Base-by-base conservation (phyloP, 2,329 filamentous ascomycete species). In the Lasiodiplodia gonubiensis region DNA sequence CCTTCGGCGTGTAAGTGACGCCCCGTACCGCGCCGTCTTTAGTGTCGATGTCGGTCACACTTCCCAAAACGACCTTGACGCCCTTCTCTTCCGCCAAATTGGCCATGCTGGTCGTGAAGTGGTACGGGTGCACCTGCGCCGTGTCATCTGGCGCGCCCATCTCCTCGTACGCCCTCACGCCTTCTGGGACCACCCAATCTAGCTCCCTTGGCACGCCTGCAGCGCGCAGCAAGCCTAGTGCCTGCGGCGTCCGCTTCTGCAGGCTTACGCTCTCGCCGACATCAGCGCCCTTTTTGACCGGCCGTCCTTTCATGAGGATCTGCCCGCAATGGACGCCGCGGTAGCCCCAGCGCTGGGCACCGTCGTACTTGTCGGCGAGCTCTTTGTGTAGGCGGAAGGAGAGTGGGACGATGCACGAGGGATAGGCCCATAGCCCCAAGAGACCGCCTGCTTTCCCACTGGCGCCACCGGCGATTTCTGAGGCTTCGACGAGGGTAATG, bases 381-480 rank as follows among this genome's bases (percentile, higher is more conserved):
- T 97, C 88, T 39, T 88, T 86, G 75, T 98, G 95, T 18, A 98
- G 84, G 57, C 85, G 86, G 79, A 93, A 98, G 68, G 92, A 96
- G 51, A 98, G 83, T 0, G 92, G 92, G 0, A 97, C 94, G 48
- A 98, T 88, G 73, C 87, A 90, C 67, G 83, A 84, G 0, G 95
- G 95, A 75, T 97, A 97, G 0, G 94, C 95, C 93, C 94, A 98
- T 18, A 94, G 83, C 0, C 90, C 95, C 25, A 99, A 85, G 4
- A 99, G 84, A 1, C 95, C 95, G 18, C 95, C 95, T 0, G 95
- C 94, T 81, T 97, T 98, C 49, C 95, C 95, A 10, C 93, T 97
- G 46, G 95, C 94, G 27, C 92, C 94, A n/a, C 92, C 88, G 7
- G 95, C 95, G 70, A 98, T 90, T 53, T 89, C 85, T 3, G 89